Percentiles rank a stretch among this genome's conserved stretches.
Conservation (phyloP, 345 rosid genomes). For the Hibiscus trionum region DNA sequence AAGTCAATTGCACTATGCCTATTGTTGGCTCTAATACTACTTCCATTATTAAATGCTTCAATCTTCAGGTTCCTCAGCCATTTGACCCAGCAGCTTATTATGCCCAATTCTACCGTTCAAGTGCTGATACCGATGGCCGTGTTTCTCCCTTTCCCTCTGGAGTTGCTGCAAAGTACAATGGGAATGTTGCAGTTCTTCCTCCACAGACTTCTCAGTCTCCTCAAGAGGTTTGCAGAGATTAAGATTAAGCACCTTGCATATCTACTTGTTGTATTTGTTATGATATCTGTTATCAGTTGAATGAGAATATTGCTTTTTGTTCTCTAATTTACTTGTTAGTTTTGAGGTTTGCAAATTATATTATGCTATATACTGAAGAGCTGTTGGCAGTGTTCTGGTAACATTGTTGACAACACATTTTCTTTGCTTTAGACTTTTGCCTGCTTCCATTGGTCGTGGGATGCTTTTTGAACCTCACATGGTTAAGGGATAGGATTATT, state of each 20-base stretch:
- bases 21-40: conserved; percentile 10
- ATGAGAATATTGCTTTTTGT: neutral
- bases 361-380: neutral
- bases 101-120: conserved; percentile 71
- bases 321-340: too few relatives aligned
- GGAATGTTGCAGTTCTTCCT: conserved; percentile 61
- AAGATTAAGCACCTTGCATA: conserved; percentile 7
- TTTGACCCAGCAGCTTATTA: conserved; percentile 71
- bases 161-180: conserved; percentile 71
- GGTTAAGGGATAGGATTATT: neutral
- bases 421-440: neutral
- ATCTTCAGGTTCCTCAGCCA: conserved; percentile 60
- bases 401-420: neutral
- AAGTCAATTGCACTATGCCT: neutral
- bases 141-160: conserved; percentile 78
- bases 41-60: conserved; percentile 22
- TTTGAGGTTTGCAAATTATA: neutral
- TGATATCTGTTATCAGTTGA: neutral
- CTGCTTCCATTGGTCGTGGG: neutral
- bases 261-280: neutral
- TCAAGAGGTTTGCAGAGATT: conserved; percentile 62
- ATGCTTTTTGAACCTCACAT: neutral
- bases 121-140: conserved; percentile 62
- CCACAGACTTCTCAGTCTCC: conserved; percentile 68
- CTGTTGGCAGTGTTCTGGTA: neutral